A percentile compares a stretch with the other conserved stretches of the same genome.
Conservation (phyloP, 2,329 filamentous ascomycete genomes). For the Decorospora gaudefroyi region DNA sequence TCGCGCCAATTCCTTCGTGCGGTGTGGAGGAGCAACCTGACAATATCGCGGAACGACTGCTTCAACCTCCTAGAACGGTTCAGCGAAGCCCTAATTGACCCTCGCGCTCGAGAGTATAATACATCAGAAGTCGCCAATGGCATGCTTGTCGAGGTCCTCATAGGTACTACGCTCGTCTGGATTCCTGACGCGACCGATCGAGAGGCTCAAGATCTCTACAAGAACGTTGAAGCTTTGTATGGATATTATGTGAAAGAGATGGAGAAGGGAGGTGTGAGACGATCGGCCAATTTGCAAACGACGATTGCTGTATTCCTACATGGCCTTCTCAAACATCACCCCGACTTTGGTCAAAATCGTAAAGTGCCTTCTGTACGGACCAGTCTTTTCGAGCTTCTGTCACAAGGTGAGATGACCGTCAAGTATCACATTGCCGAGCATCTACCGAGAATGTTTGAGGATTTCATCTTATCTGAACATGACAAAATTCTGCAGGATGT, state of each 20-base stretch:
- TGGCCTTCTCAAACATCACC: slow-evolving; percentile 67
- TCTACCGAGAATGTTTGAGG: slow-evolving; percentile 74
- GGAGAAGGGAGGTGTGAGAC: slow-evolving; percentile 65
- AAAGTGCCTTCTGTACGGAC: slow-evolving; percentile 68
- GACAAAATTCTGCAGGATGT: slow-evolving; percentile 85
- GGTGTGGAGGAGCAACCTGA: slow-evolving; percentile 31
- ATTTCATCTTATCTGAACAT: slow-evolving; percentile 81
- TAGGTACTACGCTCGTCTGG: slow-evolving; percentile 38
- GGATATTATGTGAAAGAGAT: slow-evolving; percentile 71
- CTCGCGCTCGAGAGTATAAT: slow-evolving; percentile 44
- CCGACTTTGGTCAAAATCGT: slow-evolving; percentile 67
- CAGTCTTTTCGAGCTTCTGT: slow-evolving; percentile 73
- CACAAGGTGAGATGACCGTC: slow-evolving; percentile 67
- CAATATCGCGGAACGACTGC: slow-evolving; percentile 31
- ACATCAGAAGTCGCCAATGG: slow-evolving; percentile 47
- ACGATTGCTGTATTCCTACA: slow-evolving; percentile 71
- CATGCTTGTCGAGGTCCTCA: slow-evolving; percentile 43
- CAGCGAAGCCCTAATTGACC: slow-evolving; percentile 40
- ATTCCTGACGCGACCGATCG: slow-evolving; percentile 27
- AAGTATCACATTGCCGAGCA: slow-evolving; percentile 75
- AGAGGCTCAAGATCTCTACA: slow-evolving; percentile 55
- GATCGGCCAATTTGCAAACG: slow-evolving; percentile 71
- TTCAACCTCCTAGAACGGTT: slow-evolving; percentile 38
- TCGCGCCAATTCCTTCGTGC: slow-evolving; percentile 37
- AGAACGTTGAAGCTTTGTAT: slow-evolving; percentile 75